phyloP scores from a whole-genome alignment of 2,329 filamentous ascomycete genomes.

The Bisporella sp. region DNA sequence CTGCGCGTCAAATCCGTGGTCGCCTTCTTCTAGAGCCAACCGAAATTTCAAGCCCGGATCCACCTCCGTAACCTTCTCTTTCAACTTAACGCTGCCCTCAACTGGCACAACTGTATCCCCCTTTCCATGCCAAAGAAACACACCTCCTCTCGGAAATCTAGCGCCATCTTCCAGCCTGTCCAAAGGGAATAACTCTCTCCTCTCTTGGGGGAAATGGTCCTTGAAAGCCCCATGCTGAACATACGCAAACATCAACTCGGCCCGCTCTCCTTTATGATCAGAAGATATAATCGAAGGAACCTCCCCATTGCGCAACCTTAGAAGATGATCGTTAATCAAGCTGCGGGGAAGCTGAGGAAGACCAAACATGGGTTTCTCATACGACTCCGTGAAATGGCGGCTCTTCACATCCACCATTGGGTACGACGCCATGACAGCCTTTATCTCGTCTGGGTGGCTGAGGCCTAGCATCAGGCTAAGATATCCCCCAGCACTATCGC shows the following conservation, averaged over 20 bases:
- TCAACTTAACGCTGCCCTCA: background rate
- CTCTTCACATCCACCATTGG: constrained; percentile 4
- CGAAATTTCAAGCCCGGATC: background rate
- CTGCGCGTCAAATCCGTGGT: background rate
- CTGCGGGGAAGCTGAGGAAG: constrained; percentile 4
- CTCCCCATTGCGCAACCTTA: constrained; percentile 6
- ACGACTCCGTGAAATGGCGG: background rate
- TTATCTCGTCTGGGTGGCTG: constrained; percentile 7
- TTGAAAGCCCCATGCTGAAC: background rate
- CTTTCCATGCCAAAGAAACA: constrained; percentile 8
- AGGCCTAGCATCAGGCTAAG: constrained; percentile 7
- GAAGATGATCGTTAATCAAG: constrained; percentile 7
- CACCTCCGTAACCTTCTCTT: background rate
- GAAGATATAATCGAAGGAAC: background rate
- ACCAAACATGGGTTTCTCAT: constrained; percentile 1
- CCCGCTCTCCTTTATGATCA: no score
- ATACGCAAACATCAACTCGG: no score
- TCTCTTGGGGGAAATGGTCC: background rate
- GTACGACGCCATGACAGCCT: constrained; percentile 10
- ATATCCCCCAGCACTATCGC: constrained; percentile 11
- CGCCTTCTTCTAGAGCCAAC: background rate
- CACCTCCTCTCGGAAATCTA: constrained; percentile 4
- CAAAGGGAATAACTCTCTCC: constrained; percentile 3
- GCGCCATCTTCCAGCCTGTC: constrained; percentile 1
- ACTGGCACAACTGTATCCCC: constrained; percentile 10